Base-by-base conservation (phyloP, 2,329 filamentous ascomycete genomes). In the Cryphonectria japonica region DNA sequence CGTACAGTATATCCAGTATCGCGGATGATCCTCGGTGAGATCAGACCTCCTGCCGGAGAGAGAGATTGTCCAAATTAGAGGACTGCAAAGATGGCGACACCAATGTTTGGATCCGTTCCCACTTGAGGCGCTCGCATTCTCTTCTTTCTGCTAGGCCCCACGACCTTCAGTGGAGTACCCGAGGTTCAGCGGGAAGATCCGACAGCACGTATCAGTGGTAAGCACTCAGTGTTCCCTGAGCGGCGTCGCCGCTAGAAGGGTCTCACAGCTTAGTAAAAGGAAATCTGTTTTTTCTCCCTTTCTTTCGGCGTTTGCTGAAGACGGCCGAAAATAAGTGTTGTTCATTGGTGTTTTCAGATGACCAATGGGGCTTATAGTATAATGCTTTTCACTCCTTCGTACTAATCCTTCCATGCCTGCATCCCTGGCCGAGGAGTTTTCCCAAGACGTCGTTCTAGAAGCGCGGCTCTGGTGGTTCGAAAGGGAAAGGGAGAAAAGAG, bases 141-240 rank as follows among this genome's bases (percentile, higher is more conserved):
- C 46, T 9, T 50, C 14, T 50, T 4, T 50, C 19, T 39, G 1
- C 11, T 39, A 22, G 46, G 46, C 46, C 46, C 19, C 8, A 7
- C 46, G 22, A 50, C 46, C 46, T 50, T 16, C 54, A 34, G 54
- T 19, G 54, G 29, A 32, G 54, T 19, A 34, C 54, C 54, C 54
- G 54, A 59, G 54, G 54, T 59, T 11, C 54, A 57, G 16, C 54
- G 54, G 54, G 54, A 59, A 32, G 54, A 59, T 34, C 54, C 54
- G 54, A 34, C 46, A 50, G 43, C 43, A 16, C 43, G 6, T 14
- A 50, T 7, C 37, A 37, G 1, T 8, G 7, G 11, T 50, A n/a
- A 50, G 46, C 22, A 50, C 22, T 50, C 46, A 50, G 16, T 59
- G 8, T 26, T 26, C 13, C 26, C 26, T 57, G 4, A 29, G 29